Evolutionary conservation across 257 asterid genomes (phyloP).

Genomic region (Capsicum pubescens): DNA sequence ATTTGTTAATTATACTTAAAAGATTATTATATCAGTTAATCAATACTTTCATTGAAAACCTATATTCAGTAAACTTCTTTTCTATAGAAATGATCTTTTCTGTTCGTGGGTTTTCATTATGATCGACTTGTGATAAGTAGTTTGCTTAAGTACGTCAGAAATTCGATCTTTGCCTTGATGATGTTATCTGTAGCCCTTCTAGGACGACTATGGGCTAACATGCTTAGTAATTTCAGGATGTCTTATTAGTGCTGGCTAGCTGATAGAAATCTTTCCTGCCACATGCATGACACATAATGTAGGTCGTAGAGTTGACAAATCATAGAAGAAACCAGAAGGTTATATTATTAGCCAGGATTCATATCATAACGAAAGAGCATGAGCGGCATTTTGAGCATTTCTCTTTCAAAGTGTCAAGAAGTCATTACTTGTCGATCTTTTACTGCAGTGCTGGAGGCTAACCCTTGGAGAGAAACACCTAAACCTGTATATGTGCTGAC

Average conservation of each 20-base stretch:
- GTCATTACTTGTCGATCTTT: constrained; percentile 24
- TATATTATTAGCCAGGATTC: not conserved
- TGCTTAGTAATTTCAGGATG: not conserved
- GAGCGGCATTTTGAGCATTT: not conserved
- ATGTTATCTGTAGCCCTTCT: not conserved
- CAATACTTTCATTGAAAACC: not conserved
- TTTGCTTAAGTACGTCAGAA: not conserved
- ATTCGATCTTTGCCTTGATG: not conserved
- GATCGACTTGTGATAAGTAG: constrained; percentile 3
- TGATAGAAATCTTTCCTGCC: not conserved
- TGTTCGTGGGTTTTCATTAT: not conserved
- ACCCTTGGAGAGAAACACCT: constrained; percentile 92
- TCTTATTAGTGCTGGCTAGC: not conserved
- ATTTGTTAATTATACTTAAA: not conserved
- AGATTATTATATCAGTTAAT: not conserved
- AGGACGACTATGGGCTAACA: not conserved
- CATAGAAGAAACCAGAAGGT: not conserved
- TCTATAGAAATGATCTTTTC: constrained; percentile 12
- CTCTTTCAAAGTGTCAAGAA: not conserved
- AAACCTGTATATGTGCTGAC: constrained; percentile 92
- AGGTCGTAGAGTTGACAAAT: not conserved
- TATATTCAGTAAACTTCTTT: not conserved
- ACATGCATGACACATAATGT: not conserved
- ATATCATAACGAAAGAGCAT: constrained; percentile 6
- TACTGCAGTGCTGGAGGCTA: constrained; percentile 80